Percentiles rank a stretch among this genome's conserved stretches.
phyloP scores from a whole-genome alignment of 441 rosid species.

The Pelargonium myrrhifolium region DNA sequence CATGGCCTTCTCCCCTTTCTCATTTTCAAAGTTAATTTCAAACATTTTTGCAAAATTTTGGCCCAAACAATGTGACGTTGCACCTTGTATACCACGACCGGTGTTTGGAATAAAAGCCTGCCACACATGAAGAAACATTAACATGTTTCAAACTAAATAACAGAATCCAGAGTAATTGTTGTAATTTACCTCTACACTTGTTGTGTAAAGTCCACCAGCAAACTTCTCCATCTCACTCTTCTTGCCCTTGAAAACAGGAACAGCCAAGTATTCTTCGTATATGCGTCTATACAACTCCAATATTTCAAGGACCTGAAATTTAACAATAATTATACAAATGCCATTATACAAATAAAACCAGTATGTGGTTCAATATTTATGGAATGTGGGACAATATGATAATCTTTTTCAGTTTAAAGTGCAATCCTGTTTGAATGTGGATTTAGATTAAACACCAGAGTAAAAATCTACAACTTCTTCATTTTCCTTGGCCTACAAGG shows the following conservation, averaged over 20 bases:
- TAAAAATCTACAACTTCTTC: no score
- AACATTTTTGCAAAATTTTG: constrained; percentile 98
- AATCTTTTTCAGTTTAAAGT: no score
- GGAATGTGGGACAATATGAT: no score
- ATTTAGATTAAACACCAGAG: background rate
- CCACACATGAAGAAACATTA: constrained; percentile 13
- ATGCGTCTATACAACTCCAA: constrained; percentile 81
- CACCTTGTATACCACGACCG: constrained; percentile 98
- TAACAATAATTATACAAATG: background rate
- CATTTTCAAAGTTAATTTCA: constrained; percentile 84
- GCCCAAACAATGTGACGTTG: constrained; percentile 94
- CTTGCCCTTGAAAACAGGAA: constrained; percentile 88
- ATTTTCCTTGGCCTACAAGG: no score
- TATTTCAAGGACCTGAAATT: constrained; percentile 75
- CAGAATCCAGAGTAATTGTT: background rate
- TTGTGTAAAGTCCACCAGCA: constrained; percentile 97
- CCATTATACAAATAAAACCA: background rate
- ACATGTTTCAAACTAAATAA: background rate
- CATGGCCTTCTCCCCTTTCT: constrained; percentile 80
- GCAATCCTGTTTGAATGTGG: background rate
- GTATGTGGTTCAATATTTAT: no score
- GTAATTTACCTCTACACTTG: constrained; percentile 65
- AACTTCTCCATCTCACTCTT: constrained; percentile 97
- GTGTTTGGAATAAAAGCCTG: constrained; percentile 96
- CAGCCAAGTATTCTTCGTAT: constrained; percentile 86